phyloP scores from a whole-genome alignment of 2,329 filamentous ascomycete species.

The Paramyrothecium roridum region DNA sequence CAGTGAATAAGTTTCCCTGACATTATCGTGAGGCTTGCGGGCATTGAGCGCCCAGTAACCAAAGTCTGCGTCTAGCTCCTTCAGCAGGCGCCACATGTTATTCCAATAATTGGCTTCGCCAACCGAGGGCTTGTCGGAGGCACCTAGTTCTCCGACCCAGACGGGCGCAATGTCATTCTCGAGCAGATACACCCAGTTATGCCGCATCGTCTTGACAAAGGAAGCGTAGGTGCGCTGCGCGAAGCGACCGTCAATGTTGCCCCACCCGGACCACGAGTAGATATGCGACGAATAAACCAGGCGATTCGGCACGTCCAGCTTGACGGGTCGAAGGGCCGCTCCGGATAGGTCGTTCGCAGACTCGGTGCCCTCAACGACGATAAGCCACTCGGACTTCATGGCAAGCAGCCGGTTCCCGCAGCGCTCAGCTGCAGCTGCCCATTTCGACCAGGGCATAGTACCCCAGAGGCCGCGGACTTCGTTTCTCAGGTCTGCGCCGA shows the following conservation, averaged over 20 bases:
- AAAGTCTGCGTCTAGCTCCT: slow-evolving; percentile 59
- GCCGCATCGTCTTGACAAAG: slow-evolving; percentile 60
- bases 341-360: slow-evolving; percentile 64
- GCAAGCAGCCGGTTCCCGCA: slow-evolving; percentile 58
- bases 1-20: slow-evolving; percentile 58
- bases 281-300: slow-evolving; percentile 69
- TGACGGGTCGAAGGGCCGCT: slow-evolving; percentile 52
- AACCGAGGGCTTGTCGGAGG: slow-evolving; percentile 46
- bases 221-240: slow-evolving; percentile 57
- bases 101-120: slow-evolving; percentile 65
- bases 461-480: slow-evolving; percentile 68
- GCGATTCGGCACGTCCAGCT: slow-evolving; percentile 48
- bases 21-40: slow-evolving; percentile 56
- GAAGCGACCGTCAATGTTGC: slow-evolving; percentile 56
- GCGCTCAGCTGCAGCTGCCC: slow-evolving; percentile 61
- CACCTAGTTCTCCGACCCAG: slow-evolving; percentile 68
- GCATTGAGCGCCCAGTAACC: slow-evolving; percentile 71
- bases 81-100: slow-evolving; percentile 58
- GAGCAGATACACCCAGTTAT: slow-evolving; percentile 65
- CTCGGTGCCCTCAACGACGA: slow-evolving; percentile 66
- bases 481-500: slow-evolving; percentile 66
- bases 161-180: slow-evolving; percentile 46
- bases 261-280: slow-evolving; percentile 70
- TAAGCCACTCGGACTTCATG: slow-evolving; percentile 62
- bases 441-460: slow-evolving; percentile 63